A percentile compares a stretch with the other conserved stretches of the same genome.
These are phyloP conservation scores for Otatea glauca DNA, from an alignment of 176 grass and related monocot species.

Conservation along the genomic window DNA sequence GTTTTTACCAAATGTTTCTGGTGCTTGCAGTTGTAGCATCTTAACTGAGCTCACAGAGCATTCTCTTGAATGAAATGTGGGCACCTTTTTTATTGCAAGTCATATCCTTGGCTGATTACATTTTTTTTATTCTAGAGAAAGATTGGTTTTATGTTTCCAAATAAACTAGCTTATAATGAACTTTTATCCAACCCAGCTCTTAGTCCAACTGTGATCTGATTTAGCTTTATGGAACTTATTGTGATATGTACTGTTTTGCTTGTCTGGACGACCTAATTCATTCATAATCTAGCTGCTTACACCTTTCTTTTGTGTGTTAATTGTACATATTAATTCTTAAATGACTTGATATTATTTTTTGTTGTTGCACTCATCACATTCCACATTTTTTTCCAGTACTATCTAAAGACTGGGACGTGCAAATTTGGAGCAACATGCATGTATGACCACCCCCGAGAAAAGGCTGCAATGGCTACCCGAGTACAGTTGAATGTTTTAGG, in stretches of 20 bases:
- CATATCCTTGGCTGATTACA: neutral
- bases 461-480: slow-evolving; percentile 72
- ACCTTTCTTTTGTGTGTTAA: neutral
- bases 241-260: slow-evolving; percentile 9
- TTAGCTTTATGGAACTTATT: slow-evolving; percentile 7
- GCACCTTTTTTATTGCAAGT: neutral
- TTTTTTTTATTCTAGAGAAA: neutral
- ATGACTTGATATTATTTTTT: neutral
- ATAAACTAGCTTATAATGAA: neutral
- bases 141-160: neutral
- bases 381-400: slow-evolving; percentile 62
- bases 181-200: neutral
- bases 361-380: slow-evolving; percentile 1
- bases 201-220: neutral
- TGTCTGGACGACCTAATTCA: neutral
- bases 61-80: slow-evolving; percentile 12
- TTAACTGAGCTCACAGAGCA: slow-evolving; percentile 11
- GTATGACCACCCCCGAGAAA: slow-evolving; percentile 88
- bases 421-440: slow-evolving; percentile 96
- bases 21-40: neutral
- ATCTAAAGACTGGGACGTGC: slow-evolving; percentile 88
- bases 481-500: slow-evolving; percentile 75
- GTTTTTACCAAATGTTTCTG: slow-evolving; percentile 5
- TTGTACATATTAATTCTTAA: slow-evolving; percentile 6
- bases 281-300: neutral